A percentile compares a stretch with the other conserved stretches of the same genome.
These are phyloP conservation scores for Lactarius quietus DNA, from an alignment of 768 basidiomycete genomes.

Conservation along the genomic window DNA sequence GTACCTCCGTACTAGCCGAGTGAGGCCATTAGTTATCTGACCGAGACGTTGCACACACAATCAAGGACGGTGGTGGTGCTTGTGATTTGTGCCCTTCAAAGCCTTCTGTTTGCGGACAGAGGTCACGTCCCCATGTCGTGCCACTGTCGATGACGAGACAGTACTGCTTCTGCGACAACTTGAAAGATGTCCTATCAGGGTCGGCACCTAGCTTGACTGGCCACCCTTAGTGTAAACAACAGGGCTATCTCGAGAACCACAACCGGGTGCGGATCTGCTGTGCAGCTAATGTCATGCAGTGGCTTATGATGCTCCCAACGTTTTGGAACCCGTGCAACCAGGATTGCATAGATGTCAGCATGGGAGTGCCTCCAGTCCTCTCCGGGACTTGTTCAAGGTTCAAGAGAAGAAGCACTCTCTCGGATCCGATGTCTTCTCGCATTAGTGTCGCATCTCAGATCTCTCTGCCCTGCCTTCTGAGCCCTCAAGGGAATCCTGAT, in stretches of 20 bases:
- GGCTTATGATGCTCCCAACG: neutral
- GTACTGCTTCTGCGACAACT: no score
- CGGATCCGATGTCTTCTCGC: neutral
- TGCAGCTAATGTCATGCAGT: neutral
- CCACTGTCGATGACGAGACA: no score
- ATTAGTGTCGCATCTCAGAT: neutral
- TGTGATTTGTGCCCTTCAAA: neutral
- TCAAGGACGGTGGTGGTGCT: no score
- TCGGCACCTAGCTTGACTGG: no score
- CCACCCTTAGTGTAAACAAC: neutral
- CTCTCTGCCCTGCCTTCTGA: neutral
- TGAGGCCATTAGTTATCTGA: no score
- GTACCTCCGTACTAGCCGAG: no score
- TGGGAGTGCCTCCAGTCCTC: neutral
- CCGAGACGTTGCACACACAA: no score
- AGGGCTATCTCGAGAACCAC: neutral
- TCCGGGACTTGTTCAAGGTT: neutral
- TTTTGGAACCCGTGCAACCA: neutral
- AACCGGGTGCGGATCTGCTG: neutral
- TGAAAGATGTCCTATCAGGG: no score
- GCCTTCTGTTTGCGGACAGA: neutral
- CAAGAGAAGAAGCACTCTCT: neutral
- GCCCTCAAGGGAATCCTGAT: neutral
- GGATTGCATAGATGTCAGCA: neutral
- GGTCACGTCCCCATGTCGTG: no score